Base-by-base conservation (phyloP, 768 basidiomycete species). In the Dictyophora rubrovolvata region DNA sequence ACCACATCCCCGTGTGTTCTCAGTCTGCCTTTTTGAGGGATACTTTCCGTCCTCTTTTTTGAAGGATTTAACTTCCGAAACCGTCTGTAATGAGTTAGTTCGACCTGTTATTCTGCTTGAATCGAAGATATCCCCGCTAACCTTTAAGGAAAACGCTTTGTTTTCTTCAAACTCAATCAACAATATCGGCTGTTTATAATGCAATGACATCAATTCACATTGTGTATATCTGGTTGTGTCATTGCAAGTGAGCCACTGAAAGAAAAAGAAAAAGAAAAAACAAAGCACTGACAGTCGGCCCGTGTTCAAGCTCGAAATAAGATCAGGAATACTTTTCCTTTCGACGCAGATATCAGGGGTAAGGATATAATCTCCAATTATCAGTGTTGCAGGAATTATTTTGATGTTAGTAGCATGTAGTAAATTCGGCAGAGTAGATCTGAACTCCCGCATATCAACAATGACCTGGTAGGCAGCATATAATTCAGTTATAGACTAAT, bases 101-200 rank as follows among this genome's bases (percentile, higher is more conserved):
- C n/a, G 53, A 48, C 14, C 58, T 49, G 22, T 14, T 6, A 48
- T 66, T 17, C 28, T 48, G 1, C 23, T 47, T 6, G 22, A 7
- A 37, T 54, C 54, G n/a, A 17, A 18, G 14, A 68, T 28, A 28
- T 28, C 7, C 7, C 28, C n/a, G 11, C 77, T 55, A 61, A 89
- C 93, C 72, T 93, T 88, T 11, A 98, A 77, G 0, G 89, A 87
- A 70, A 97, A 96, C 0, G 91, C 85, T 65, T 95, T 97, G 70
- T 96, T 89, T 73, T 98, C 93, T 68, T 98, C 95, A 62, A 98
- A 98, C 68, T 99, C 94, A 65, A 98, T 96, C 10, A 98, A 76
- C 16, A 99, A 75, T 55, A 99, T 78, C 0, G 95, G 94, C 18
- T 87, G 84, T 71, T 93, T 96, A 74, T 99, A 98, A 69, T 97